A percentile compares a stretch with the other conserved stretches of the same genome.
These are phyloP conservation scores for Fraxinus xanthoxyloides DNA, from an alignment of 305 asterid species.

Conservation along the genomic window DNA sequence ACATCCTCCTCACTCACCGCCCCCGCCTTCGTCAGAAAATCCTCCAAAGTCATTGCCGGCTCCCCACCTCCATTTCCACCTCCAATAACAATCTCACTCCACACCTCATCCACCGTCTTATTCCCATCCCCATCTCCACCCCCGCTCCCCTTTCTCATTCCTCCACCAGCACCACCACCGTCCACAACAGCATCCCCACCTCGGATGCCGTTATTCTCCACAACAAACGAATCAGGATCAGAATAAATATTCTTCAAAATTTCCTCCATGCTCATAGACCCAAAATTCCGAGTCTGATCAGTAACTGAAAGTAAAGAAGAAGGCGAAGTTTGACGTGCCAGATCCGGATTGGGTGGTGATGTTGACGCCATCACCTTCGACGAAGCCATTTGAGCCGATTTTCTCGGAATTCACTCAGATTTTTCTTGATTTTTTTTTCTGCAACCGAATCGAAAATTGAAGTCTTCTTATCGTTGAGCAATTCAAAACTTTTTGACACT, in stretches of 20 bases:
- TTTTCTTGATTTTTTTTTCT: background rate
- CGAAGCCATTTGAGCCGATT: conserved; percentile 60
- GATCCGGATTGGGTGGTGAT: conserved; percentile 95
- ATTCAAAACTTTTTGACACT: background rate
- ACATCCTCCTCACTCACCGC: conserved; percentile 85
- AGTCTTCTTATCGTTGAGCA: background rate
- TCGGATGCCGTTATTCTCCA: conserved; percentile 23
- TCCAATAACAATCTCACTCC: conserved; percentile 13
- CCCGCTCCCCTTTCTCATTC: background rate
- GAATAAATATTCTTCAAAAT: conserved; percentile 63
- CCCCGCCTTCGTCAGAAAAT: conserved; percentile 78
- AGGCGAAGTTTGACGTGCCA: conserved; percentile 54
- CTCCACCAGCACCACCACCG: conserved; percentile 28
- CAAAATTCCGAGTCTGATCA: conserved; percentile 48
- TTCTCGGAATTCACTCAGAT: conserved; percentile 2
- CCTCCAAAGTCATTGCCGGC: conserved; percentile 83
- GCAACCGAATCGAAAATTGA: background rate
- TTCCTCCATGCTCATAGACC: conserved; percentile 86
- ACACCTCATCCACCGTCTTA: conserved; percentile 10
- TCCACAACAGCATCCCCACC: conserved; percentile 26
- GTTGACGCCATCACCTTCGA: conserved; percentile 90
- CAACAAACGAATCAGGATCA: conserved; percentile 45
- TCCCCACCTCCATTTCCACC: conserved; percentile 29
- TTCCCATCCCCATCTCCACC: background rate
- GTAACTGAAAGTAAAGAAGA: conserved; percentile 30